Base-by-base conservation (phyloP, 2,329 filamentous ascomycete species). In the Diaporthe helianthi region DNA sequence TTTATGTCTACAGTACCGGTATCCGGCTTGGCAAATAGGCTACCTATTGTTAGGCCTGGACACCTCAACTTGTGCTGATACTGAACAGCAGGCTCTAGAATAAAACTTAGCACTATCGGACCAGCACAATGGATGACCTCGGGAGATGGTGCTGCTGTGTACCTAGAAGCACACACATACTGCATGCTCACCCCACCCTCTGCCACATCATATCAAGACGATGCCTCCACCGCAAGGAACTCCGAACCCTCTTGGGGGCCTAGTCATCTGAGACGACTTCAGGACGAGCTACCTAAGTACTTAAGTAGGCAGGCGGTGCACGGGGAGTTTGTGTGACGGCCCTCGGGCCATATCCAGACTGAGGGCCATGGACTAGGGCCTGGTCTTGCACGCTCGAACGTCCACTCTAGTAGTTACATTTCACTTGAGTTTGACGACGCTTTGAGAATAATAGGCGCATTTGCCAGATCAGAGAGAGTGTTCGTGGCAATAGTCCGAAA, bases 191-290 rank as follows among this genome's bases (percentile, higher is more conserved):
- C 49, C 13, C 36, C 8, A 36, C 19, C 26, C 10, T n/a, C n/a
- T 36, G 29, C 44, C 58, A 36, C 41, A 22, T 49, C 58, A 49
- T 9, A 26, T 9, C 17, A 31, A n/a, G 17, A 68, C 7, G 26
- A 68, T 68, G 66, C 54, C 55, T 44, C 66, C 66, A 52, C 66
- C 54, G 1, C 55, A 68, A 36, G 66, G 66, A 44, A 64, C 54
- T 3, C 33, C 55, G 15, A 68, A 68, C 38, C 15, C 33, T 33
- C 54, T 68, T 19, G 66, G 64, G 19, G 66, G 66, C 12, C 66
- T 55, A 64, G 66, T n/a, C n/a, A n/a, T n/a, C n/a, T n/a, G n/a
- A n/a, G n/a, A n/a, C n/a, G n/a, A n/a, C n/a, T n/a, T n/a, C n/a
- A n/a, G n/a, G n/a, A n/a, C n/a, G n/a, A n/a, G n/a, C n/a, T n/a